Base-by-base conservation (phyloP, 129 eudicot species). In the Flaveria trinervia region DNA sequence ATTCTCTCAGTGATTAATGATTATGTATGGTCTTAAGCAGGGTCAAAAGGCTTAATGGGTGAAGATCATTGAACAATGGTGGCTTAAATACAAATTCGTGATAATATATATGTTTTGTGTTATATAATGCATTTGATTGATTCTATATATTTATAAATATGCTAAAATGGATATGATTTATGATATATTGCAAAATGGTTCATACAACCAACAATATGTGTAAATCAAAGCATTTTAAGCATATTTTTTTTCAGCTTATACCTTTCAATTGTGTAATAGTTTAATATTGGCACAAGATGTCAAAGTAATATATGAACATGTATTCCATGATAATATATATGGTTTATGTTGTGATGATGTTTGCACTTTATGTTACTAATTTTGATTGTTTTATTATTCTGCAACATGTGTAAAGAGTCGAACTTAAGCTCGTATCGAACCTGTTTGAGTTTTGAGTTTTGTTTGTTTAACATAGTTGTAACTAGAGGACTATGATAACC, bases 151-250 rank as follows among this genome's bases (percentile, higher is more conserved):
- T 0, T 26, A 61, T 18, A 26, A 64, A 60, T 71, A 39, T 61
- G 68, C 64, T 70, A 76, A 82, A 76, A 82, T 76, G 82, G n/a
- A 73, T 66, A 48, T 80, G 75, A 80, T 70, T 68, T 71, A 60
- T 70, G 49, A 75, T 39, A 14, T 75, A 77, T 50, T 81, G 46
- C 43, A 20, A 44, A 20, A 44, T 45, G 70, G 65, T 52, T 73
- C 10, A 59, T 12, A 50, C 23, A 71, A 14, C 68, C 71, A 50
- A 30, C 56, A 79, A 64, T 52, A 71, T 18, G 15, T 55, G 14
- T 46, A 59, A 80, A 68, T 68, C 77, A 50, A 70, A 71, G 30
- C 77, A 74, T 80, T 80, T 80, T 80, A 64, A 45, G 48, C 77
- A 71, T 66, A 55, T 56, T 15, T 45, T n/a, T 57, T 45, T 74